Conservation (phyloP, 768 basidiomycete species). For the Gloeophyllum trabeum region DNA sequence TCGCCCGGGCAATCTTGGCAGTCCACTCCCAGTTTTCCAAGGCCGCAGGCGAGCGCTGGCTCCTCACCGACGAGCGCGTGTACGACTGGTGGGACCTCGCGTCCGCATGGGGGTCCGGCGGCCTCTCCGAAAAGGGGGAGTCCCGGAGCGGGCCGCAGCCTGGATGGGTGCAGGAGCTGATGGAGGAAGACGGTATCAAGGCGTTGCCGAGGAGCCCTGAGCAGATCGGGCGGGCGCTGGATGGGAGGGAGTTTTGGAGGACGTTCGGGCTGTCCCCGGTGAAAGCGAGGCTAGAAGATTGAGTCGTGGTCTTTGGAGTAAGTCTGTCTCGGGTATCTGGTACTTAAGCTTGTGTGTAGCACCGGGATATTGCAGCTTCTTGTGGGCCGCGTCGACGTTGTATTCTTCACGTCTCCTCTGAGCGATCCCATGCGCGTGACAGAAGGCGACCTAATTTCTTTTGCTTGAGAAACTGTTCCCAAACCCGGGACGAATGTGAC, state of each 20-base stretch:
- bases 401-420: no score
- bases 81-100: slow-evolving; percentile 66
- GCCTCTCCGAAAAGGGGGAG: slow-evolving; percentile 10
- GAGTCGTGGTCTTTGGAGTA: no score
- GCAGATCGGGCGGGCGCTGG: slow-evolving; percentile 38
- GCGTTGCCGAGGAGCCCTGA: slow-evolving; percentile 41
- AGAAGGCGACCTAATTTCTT: no score
- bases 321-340: no score
- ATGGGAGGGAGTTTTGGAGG: slow-evolving; percentile 52
- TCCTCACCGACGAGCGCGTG: slow-evolving; percentile 41
- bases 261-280: not conserved
- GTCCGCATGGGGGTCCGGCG: slow-evolving; percentile 34
- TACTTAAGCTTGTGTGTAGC: no score
- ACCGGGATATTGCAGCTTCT: no score
- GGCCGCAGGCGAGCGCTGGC: slow-evolving; percentile 41
- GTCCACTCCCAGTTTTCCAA: slow-evolving; percentile 32
- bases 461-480: no score
- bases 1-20: slow-evolving; percentile 49
- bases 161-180: slow-evolving; percentile 47
- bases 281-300: not conserved
- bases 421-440: no score
- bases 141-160: slow-evolving; percentile 25
- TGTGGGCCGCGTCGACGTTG: no score
- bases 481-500: no score
- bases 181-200: slow-evolving; percentile 36